Evolutionary conservation across 176 grass and related monocot genomes (phyloP).

Genomic region (Oryza glaberrima): DNA sequence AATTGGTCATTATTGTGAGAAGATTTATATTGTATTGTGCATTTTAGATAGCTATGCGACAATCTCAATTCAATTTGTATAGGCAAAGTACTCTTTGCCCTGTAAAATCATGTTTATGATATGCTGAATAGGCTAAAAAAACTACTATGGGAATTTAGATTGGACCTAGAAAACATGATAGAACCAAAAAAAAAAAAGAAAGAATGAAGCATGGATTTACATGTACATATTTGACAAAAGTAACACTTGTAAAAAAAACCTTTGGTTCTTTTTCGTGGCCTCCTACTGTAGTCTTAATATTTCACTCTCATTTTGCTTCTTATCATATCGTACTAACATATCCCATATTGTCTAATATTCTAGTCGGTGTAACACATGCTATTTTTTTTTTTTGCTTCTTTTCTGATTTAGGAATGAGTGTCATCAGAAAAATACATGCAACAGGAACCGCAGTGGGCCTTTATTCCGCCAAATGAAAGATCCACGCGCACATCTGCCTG

Average conservation of each 20-base stretch:
- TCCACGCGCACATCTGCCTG: constrained; percentile 46
- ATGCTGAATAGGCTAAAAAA: neutral
- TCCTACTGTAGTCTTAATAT: neutral
- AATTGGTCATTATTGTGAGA: neutral
- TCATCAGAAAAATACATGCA: constrained; percentile 56
- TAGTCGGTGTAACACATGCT: constrained; percentile 26
- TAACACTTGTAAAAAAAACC: neutral
- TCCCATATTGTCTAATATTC: constrained; percentile 32
- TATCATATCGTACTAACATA: neutral
- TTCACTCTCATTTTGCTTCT: neutral
- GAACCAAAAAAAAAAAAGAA: no score
- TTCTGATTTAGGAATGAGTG: constrained; percentile 53
- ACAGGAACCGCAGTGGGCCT: constrained; percentile 78
- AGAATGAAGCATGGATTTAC: neutral
- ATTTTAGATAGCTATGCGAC: neutral
- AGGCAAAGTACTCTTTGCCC: neutral
- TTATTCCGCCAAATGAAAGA: constrained; percentile 73
- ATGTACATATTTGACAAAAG: neutral
- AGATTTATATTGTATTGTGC: neutral
- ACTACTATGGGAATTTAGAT: neutral
- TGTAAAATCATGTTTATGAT: neutral
- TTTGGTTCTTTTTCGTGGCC: neutral
- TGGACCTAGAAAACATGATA: constrained; percentile 1
- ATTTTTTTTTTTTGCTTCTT: constrained; percentile 21
- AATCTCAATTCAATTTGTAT: neutral